Base-by-base conservation (phyloP, 140 eudicot species). In the Senecio squalidus region DNA sequence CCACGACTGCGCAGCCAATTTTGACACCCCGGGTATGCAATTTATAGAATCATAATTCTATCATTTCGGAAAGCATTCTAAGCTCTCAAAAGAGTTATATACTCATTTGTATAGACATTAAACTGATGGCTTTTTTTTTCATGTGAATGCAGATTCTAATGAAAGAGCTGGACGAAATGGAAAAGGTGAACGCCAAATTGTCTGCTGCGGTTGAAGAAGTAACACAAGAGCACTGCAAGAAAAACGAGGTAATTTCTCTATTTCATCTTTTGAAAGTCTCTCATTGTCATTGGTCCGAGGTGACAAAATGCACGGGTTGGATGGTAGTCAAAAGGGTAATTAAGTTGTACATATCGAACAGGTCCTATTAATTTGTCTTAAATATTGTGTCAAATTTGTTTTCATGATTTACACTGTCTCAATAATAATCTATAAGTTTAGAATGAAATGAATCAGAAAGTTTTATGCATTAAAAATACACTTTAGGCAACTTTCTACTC, bases 1-100 rank as follows among this genome's bases (percentile, higher is more conserved):
- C 99, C 21, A 92, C 99, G 28, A 92, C 99, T 27, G 99, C 96
- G 3, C 99, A 87, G 43, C 99, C 99, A 16, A 81, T 87, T 55
- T 71, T 92, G 70, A 84, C 99, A 25, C 93, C 95, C 17, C 84
- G 89, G 87, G 99, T 92, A 87, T 26, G 16, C 55, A 22, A 20
- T 41, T 30, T 17, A 5, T 15, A 25, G 15, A 27, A n/a, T 7
- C 25, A 16, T 16, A 29, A 17, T n/a, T 10, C 14, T 3, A n/a
- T 5, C 23, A 9, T 60, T 60, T 41, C 18, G 27, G 2, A 16
- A 20, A 24, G 38, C 9, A 24, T 25, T 26, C 9, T 25, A n/a
- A 25, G 34, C 53, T 24, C 23, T 5, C 39, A 25, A 24, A 58
- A 23, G 16, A 13, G 16, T 15, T 21, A 4, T 23, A 22, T 25